These are phyloP conservation scores for Rhynchosporium graminicola DNA, from an alignment of 2,329 filamentous ascomycete genomes.

Conservation along the genomic window DNA sequence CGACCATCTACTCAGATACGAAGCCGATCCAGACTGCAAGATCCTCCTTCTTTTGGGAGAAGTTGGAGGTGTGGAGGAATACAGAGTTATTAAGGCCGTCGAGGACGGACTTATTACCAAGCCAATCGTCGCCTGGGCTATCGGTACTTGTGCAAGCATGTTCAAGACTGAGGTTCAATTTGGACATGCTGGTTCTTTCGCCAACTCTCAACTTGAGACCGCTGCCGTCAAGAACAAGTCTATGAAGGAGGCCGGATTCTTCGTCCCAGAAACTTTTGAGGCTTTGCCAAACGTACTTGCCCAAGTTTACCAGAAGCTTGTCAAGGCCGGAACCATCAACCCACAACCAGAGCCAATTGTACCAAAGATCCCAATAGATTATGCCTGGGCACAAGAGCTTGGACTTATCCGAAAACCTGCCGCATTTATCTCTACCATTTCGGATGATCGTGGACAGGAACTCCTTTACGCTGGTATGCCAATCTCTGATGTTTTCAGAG, in stretches of 20 bases:
- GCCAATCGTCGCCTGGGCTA: constrained; percentile 98
- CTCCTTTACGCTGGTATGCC: constrained; percentile 98
- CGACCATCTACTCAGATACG: constrained; percentile 95
- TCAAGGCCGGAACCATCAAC: constrained; percentile 81
- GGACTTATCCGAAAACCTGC: constrained; percentile 99
- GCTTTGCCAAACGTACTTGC: constrained; percentile 80
- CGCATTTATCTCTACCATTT: constrained; percentile 99
- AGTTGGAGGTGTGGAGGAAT: constrained; percentile 99
- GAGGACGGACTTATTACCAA: constrained; percentile 95
- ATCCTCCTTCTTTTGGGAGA: constrained; percentile 94
- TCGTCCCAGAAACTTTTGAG: constrained; percentile 95
- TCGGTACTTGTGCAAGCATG: constrained; percentile 98
- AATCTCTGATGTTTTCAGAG: constrained; percentile 99
- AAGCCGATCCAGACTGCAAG: constrained; percentile 97
- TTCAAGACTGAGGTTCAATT: constrained; percentile 99
- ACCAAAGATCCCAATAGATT: constrained; percentile 99
- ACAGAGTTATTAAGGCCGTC: constrained; percentile 98
- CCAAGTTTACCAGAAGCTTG: constrained; percentile 83
- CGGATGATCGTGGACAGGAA: constrained; percentile 99
- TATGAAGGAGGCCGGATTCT: constrained; percentile 93
- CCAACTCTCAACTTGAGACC: constrained; percentile 99
- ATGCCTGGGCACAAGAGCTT: constrained; percentile 99
- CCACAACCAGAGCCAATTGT: constrained; percentile 87
- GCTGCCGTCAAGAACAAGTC: constrained; percentile 94
- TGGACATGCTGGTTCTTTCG: constrained; percentile 96